Evolutionary conservation across 495 filamentous ascomycete species (phyloP).

Genomic region (Tirmania nivea): DNA sequence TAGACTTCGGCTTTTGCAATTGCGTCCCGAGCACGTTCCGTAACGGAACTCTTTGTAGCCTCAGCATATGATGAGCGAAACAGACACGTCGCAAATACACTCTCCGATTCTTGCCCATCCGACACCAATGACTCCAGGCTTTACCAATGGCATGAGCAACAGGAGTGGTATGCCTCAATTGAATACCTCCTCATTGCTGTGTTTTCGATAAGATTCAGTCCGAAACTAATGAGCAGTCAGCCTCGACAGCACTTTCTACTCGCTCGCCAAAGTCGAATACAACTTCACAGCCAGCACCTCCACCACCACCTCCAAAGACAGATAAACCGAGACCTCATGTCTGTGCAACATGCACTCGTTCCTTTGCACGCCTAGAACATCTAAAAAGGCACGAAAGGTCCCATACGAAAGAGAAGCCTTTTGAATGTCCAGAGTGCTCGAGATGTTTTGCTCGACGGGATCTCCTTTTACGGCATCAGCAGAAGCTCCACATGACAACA

Average conservation of each 20-base stretch:
- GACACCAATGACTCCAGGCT: not conserved
- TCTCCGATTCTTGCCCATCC: not conserved
- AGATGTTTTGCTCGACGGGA: conserved; percentile 91
- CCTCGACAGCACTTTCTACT: not conserved
- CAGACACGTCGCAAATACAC: not conserved
- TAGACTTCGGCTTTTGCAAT: too few species aligned
- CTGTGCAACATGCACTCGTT: conserved; percentile 78
- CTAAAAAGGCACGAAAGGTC: conserved; percentile 95
- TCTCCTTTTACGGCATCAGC: conserved; percentile 81
- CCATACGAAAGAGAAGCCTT: conserved; percentile 98
- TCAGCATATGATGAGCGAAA: not conserved
- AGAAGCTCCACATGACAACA: conserved; percentile 95
- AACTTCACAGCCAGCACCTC: not conserved
- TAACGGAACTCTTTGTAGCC: not conserved
- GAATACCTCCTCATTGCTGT: not conserved
- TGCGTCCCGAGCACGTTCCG: not conserved
- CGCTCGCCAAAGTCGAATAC: not conserved
- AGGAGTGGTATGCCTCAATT: not conserved
- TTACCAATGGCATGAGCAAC: not conserved
- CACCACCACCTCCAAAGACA: conserved; percentile 55
- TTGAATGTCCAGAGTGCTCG: conserved; percentile 89
- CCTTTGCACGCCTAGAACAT: conserved; percentile 89
- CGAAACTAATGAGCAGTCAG: not conserved
- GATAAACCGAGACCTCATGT: conserved; percentile 94
- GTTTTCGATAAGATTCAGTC: not conserved